Evolutionary conservation across 2,329 filamentous ascomycete species (phyloP).

Genomic region (Coniochaeta hoffmannii): DNA sequence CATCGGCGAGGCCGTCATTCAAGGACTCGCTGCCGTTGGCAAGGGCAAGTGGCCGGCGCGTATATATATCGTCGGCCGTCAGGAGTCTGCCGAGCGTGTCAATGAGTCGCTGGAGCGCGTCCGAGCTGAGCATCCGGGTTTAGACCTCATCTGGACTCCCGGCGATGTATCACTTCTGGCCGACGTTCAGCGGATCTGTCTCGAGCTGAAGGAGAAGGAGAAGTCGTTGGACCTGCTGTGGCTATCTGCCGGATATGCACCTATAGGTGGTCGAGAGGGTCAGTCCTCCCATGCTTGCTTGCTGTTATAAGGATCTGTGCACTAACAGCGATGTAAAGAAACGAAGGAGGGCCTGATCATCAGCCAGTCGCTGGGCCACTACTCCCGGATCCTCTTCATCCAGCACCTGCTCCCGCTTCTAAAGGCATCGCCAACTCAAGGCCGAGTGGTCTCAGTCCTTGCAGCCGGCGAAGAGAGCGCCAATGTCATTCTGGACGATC

Average conservation of each 20-base stretch:
- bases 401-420: slow-evolving; percentile 32
- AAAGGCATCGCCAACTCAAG: background rate
- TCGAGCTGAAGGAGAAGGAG: slow-evolving; percentile 29
- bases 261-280: slow-evolving; percentile 20
- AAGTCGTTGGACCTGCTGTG: slow-evolving; percentile 33
- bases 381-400: slow-evolving; percentile 34
- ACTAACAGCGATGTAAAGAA: slow-evolving; percentile 18
- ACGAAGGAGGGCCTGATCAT: slow-evolving; percentile 35
- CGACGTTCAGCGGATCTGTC: slow-evolving; percentile 30
- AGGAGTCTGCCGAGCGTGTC: slow-evolving; percentile 21
- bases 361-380: slow-evolving; percentile 30
- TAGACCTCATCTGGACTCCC: slow-evolving; percentile 33
- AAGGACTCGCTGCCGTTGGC: slow-evolving; percentile 26
- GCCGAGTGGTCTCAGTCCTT: slow-evolving; percentile 25
- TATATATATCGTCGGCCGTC: slow-evolving; percentile 36
- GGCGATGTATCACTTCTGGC: slow-evolving; percentile 36
- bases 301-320: no score
- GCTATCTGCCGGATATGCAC: slow-evolving; percentile 34
- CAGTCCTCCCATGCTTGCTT: background rate
- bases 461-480: slow-evolving; percentile 23
- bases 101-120: slow-evolving; percentile 28
- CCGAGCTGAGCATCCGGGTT: slow-evolving; percentile 25
- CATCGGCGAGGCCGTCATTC: slow-evolving; percentile 33
- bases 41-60: slow-evolving; percentile 15
- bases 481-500: slow-evolving; percentile 23